Base-by-base conservation (phyloP, 1,284 basidiomycete genomes). In the Trichosporon sp. region DNA sequence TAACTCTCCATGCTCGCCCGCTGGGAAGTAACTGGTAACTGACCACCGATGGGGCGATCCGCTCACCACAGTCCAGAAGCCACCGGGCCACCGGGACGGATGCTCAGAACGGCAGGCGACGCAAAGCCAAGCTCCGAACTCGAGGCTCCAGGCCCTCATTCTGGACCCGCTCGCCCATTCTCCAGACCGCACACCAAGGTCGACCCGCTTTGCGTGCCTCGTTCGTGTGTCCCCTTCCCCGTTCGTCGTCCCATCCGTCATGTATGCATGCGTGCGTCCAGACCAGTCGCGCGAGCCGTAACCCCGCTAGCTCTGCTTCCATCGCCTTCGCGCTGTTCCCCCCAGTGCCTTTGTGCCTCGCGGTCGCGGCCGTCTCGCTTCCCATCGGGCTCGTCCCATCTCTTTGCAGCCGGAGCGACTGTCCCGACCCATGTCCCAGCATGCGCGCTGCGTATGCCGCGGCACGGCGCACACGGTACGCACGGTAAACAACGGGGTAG, bases 211-310 rank as follows among this genome's bases (percentile, higher is more conserved):
- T 54, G 51, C 51, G 51, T 54, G 51, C 51, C 51, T 54, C 51
- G 51, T 54, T 54, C 19, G 51, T 54, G 19, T 21, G 51, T 54
- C 51, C 51, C 48, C 26, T 26, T 5, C 35, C 35, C 35, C 35
- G 8, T 37, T 10, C 35, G 35, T 37, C 26, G 19, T 51, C 48
- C 51, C 51, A 54, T 26, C 51, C 51, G 51, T 54, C 21, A 19
- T 54, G 51, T 19, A 54, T 54, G 51, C 7, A 26, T 54, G 51
- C 51, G n/a, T 51, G 26, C 26, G n/a, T 54, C 51, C 51, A 8
- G 51, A 54, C 51, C 19, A 54, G 51, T 21, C 19, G 51, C 51
- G 51, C 51, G 19, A 54, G 51, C 19, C 51, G 21, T 54, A 54
- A 19, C n/a, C 16, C 51, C 21, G 21, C 19, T 54, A 54, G 51